These are phyloP conservation scores for Moesziomyces parantarcticus DNA, from an alignment of 1,284 basidiomycete species.

Conservation along the genomic window DNA sequence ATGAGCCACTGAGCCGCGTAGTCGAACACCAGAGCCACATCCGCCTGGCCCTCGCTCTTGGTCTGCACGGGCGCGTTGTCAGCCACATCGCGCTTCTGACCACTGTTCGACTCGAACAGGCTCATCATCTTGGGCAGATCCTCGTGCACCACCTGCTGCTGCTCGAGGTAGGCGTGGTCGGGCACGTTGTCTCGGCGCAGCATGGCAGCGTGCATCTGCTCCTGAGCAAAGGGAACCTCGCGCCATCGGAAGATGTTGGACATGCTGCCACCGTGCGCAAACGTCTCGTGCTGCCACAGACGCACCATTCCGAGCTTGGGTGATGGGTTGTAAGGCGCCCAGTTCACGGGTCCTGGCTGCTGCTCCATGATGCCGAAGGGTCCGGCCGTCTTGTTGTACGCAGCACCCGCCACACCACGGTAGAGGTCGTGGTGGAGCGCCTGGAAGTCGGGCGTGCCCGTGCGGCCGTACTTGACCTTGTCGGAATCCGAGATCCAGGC, in stretches of 20 bases:
- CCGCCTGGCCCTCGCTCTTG: constrained; percentile 26
- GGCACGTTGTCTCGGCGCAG: constrained; percentile 47
- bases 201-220: constrained; percentile 57
- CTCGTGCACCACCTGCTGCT: constrained; percentile 43
- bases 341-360: constrained; percentile 50
- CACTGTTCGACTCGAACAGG: constrained; percentile 9
- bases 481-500: constrained; percentile 35
- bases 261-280: constrained; percentile 45
- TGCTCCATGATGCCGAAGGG: constrained; percentile 52
- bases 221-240: constrained; percentile 49
- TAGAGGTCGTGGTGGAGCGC: constrained; percentile 44
- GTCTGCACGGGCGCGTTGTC: constrained; percentile 20
- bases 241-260: constrained; percentile 54
- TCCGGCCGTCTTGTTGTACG: constrained; percentile 37
- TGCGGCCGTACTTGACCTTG: constrained; percentile 44
- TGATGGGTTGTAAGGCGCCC: constrained; percentile 36
- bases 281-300: constrained; percentile 51
- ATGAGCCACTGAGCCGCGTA: constrained; percentile 40
- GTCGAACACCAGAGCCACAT: constrained; percentile 47
- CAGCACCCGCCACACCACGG: constrained; percentile 43
- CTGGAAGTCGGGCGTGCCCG: constrained; percentile 46
- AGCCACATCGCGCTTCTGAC: constrained; percentile 14
- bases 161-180: constrained; percentile 44
- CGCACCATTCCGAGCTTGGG: constrained; percentile 46
- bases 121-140: constrained; percentile 34